Base-by-base conservation (phyloP, 2,329 filamentous ascomycete genomes). In the Emmonsia crescens region DNA sequence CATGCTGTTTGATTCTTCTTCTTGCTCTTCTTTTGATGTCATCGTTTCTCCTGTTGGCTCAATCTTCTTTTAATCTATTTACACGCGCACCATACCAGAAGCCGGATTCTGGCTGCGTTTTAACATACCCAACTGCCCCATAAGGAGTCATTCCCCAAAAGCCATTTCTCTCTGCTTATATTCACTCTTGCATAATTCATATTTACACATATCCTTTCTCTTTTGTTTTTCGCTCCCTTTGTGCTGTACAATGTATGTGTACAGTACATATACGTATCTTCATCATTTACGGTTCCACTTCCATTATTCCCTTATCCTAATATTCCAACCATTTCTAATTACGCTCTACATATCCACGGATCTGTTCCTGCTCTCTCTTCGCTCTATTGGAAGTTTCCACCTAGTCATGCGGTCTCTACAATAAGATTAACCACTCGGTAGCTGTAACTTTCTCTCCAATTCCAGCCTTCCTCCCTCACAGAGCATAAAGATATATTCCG, bases 151-250 rank as follows among this genome's bases (percentile, higher is more conserved):
- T 33, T 36, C 19, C 14, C 5, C 12, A 54, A 24, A 36, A 54
- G 29, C 19, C 19, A 2, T 36, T 54, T 14, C 29, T 21, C 10
- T 29, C 29, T 21, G n/a, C 21, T 29, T 9, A 14, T 38, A 2
- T 38, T 38, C 6, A 38, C 48, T 4, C 48, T 8, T 24, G 24
- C 10, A 46, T 19, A 16, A 5, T 46, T 16, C 24, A 12, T 27
- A 16, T 21, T 8, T 21, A n/a, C 21, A 54, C 29, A 54, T 36
- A 21, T 59, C 49, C 57, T 55, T 63, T 64, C 16, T 56, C 70
- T 65, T 66, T 59, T 72, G 0, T 29, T 42, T 24, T 51, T 54
- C 27, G 29, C 1, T 40, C 21, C 5, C 12, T 38, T 14, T 31
- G 5, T 29, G n/a, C 10, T 46, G 14, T 38, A 12, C 19, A n/a